These are phyloP conservation scores for Lepidium aucheri DNA, from an alignment of 345 rosid species.

Conservation along the genomic window DNA sequence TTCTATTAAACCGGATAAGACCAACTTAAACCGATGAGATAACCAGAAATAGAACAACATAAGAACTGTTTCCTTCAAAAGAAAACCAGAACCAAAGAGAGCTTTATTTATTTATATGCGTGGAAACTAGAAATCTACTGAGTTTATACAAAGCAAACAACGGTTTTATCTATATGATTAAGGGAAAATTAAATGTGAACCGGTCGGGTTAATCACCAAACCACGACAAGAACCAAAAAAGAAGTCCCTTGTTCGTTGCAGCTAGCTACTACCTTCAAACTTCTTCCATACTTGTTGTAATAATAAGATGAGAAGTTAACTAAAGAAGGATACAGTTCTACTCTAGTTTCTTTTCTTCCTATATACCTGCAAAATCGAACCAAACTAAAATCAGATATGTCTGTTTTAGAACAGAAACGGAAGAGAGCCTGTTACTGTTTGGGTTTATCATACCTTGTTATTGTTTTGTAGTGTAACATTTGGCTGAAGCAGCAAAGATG, in stretches of 20 bases:
- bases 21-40: no score
- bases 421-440: background rate
- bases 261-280: constrained; percentile 13
- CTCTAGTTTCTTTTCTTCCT: background rate
- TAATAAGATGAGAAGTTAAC: constrained; percentile 25
- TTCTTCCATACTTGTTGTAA: constrained; percentile 26
- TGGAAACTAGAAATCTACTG: constrained; percentile 15
- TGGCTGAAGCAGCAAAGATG: constrained; percentile 1
- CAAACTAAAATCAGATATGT: background rate
- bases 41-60: no score
- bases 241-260: constrained; percentile 6
- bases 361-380: constrained; percentile 9
- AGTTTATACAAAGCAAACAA: constrained; percentile 14
- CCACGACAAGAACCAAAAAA: constrained; percentile 23
- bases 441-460: background rate
- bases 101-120: constrained; percentile 14
- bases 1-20: background rate
- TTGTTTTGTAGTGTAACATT: background rate
- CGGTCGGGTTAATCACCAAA: constrained; percentile 15
- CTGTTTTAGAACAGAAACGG: background rate
- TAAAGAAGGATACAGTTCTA: constrained; percentile 1
- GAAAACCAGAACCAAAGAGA: background rate
- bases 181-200: background rate
- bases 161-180: background rate
- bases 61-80: no score